These are phyloP conservation scores for Daldinia decipiens DNA, from an alignment of 495 filamentous ascomycete species.

Conservation along the genomic window DNA sequence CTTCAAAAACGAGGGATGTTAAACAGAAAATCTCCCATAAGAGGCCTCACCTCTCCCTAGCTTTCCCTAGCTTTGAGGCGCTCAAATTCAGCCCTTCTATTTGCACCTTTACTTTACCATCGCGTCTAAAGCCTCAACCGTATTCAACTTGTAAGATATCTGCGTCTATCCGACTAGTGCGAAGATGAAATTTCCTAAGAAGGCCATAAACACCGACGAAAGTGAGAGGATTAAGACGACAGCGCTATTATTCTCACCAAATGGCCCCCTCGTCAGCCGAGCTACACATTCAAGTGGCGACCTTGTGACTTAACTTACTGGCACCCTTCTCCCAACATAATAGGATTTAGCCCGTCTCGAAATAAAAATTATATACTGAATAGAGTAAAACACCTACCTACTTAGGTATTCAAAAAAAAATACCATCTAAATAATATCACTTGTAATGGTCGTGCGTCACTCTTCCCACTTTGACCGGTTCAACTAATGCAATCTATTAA, in stretches of 20 bases:
- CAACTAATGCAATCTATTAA: background rate
- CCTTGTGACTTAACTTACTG: slow-evolving; percentile 1
- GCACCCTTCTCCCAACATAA: background rate
- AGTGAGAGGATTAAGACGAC: background rate
- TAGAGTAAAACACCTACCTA: background rate
- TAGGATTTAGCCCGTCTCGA: background rate
- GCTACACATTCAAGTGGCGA: background rate
- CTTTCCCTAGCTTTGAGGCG: background rate
- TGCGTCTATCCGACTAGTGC: background rate
- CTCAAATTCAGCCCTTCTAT: slow-evolving; percentile 1
- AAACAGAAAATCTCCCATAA: slow-evolving; percentile 9
- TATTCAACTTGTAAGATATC: background rate
- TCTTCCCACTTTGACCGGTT: background rate
- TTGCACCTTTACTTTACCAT: background rate
- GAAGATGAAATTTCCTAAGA: background rate
- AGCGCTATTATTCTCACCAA: background rate
- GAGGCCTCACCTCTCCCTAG: slow-evolving; percentile 20
- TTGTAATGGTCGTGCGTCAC: background rate
- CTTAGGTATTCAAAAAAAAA: background rate
- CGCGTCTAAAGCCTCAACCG: background rate
- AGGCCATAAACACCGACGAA: background rate
- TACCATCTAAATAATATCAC: background rate
- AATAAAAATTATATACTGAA: background rate
- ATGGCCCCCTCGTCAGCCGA: slow-evolving; percentile 1
- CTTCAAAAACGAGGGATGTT: background rate